Conservation (phyloP, 805 yeast species). For the Sugiyamaella lignohabitans region DNA sequence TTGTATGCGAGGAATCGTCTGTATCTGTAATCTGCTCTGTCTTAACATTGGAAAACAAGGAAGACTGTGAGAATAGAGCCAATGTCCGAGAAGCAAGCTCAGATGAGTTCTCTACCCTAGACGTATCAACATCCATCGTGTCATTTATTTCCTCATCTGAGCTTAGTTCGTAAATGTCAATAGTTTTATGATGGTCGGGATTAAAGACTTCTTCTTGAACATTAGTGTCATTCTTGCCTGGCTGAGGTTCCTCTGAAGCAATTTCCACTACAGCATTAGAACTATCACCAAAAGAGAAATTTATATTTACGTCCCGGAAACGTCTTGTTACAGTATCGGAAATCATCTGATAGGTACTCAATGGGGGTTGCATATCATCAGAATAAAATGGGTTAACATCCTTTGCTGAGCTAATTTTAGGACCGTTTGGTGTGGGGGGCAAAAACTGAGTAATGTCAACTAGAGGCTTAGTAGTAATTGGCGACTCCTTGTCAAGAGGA, state of each 20-base stretch:
- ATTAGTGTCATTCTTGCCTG: not conserved
- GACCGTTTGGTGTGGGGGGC: not conserved
- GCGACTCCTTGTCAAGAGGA: too few relatives aligned
- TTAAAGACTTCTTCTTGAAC: not conserved
- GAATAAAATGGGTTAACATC: slow-evolving; percentile 7
- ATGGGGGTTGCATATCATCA: not conserved
- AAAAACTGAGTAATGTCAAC: not conserved
- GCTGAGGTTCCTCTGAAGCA: not conserved
- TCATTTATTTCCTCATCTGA: too few relatives aligned
- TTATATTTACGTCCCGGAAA: slow-evolving; percentile 5
- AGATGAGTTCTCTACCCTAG: not conserved
- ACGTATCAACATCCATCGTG: not conserved
- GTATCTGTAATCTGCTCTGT: too few relatives aligned
- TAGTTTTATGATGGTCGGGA: not conserved
- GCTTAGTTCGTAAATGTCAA: not conserved
- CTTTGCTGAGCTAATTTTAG: not conserved
- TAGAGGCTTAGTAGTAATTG: not conserved
- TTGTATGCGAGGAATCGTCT: too few relatives aligned
- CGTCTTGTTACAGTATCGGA: slow-evolving; percentile 2
- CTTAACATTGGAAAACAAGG: not conserved
- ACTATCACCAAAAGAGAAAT: slow-evolving; percentile 10
- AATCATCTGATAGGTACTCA: slow-evolving; percentile 6
- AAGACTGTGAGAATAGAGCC: not conserved
- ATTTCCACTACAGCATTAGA: not conserved
- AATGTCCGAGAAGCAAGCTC: slow-evolving; percentile 2